A percentile compares a stretch with the other conserved stretches of the same genome.
Conservation (phyloP, 192 early-diverging fungal genomes). For the Coemansia sp. region DNA sequence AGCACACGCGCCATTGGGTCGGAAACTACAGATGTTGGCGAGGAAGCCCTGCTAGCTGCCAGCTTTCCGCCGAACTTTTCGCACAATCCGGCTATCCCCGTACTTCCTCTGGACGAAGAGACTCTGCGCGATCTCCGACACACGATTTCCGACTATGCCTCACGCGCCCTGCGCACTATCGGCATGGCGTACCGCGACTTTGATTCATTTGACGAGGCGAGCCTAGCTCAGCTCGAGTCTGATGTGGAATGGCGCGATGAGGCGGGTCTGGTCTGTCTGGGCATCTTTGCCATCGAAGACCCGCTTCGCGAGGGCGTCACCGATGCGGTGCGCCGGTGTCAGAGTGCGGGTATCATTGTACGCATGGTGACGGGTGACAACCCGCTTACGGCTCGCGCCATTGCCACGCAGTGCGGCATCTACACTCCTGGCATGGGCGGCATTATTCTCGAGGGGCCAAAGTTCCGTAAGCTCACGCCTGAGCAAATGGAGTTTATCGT, state of each 20-base stretch:
- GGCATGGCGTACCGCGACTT: constrained; percentile 83
- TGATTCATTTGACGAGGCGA: constrained; percentile 58
- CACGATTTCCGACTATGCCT: constrained; percentile 49
- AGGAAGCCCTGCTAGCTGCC: constrained; percentile 15
- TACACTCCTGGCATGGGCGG: constrained; percentile 75
- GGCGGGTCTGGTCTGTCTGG: constrained; percentile 71
- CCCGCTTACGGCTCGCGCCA: constrained; percentile 86
- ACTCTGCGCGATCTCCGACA: constrained; percentile 46
- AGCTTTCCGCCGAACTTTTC: constrained; percentile 47
- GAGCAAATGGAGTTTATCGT: constrained; percentile 91
- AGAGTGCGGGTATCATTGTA: constrained; percentile 89
- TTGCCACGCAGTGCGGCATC: constrained; percentile 93
- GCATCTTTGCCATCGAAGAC: constrained; percentile 96
- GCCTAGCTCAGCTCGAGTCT: constrained; percentile 39
- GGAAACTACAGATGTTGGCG: constrained; percentile 48
- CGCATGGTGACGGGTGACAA: constrained; percentile 99
- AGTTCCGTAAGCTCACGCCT: constrained; percentile 79
- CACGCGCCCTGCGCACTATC: constrained; percentile 87
- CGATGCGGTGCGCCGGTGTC: constrained; percentile 85
- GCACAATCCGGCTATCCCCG: constrained; percentile 51
- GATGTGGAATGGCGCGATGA: constrained; percentile 54
- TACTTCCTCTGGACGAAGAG: constrained; percentile 50
- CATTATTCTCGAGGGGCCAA: constrained; percentile 92
- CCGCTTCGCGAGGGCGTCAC: constrained; percentile 94
- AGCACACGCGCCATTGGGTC: constrained; percentile 36